Evolutionary conservation across 441 rosid genomes (phyloP).

Genomic region (Omphalea diandra): DNA sequence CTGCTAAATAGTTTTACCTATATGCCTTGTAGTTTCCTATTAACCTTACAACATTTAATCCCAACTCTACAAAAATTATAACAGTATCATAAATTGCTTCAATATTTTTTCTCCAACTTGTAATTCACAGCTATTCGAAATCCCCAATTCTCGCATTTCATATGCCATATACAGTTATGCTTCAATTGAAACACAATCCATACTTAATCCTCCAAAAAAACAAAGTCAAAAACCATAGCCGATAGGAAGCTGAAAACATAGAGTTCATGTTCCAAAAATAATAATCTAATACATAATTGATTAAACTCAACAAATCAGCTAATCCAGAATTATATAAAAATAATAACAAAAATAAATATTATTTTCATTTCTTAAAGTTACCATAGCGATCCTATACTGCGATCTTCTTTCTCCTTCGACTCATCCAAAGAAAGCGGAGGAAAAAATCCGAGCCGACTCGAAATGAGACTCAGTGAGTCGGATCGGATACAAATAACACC

Average conservation of each 20-base stretch:
- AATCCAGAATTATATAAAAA: conserved; percentile 12
- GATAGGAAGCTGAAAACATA: not conserved
- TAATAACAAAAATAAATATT: conserved; percentile 6
- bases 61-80: not conserved
- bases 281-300: conserved; percentile 13
- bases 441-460: conserved; percentile 18
- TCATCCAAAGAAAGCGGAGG: too few relatives aligned
- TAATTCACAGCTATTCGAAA: conserved; percentile 8
- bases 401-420: conserved; percentile 44
- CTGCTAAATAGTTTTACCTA: not conserved
- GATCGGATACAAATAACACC: conserved; percentile 40
- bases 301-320: conserved; percentile 23
- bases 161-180: conserved; percentile 11
- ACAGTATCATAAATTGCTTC: not conserved
- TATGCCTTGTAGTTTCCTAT: not conserved
- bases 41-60: not conserved
- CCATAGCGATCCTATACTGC: conserved; percentile 45
- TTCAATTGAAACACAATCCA: not conserved
- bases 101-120: not conserved
- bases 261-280: not conserved
- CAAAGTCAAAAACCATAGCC: not conserved
- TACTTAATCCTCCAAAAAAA: conserved; percentile 1
- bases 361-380: conserved; percentile 23
- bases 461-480: conserved; percentile 34
- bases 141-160: conserved; percentile 14